Base-by-base conservation (phyloP, 768 basidiomycete genomes). In the Clathrus columnatus region DNA sequence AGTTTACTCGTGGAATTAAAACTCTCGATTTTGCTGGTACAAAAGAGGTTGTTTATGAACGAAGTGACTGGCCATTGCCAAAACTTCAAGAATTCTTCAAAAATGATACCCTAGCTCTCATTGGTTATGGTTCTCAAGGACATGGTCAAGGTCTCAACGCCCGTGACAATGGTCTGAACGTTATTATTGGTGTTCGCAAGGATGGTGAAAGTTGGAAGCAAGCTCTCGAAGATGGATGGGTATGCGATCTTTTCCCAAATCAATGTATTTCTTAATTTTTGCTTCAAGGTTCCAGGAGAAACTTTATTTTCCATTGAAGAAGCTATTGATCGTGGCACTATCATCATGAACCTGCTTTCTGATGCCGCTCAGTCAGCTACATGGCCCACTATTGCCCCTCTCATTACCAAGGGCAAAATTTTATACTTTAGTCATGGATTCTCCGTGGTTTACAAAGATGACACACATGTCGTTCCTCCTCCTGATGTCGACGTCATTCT, bases 381-480 rank as follows among this genome's bases (percentile, higher is more conserved):
- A 27, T 99, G 96, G 96, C 76, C 86, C 36, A 74, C 79, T 51
- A 62, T 99, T 64, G 85, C 83, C 44, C 95, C 96, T 54, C 83
- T 97, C 66, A 94, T 98, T 77, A 98, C 93, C 72, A 91, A 94
- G 82, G 96, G 91, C 75, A 98, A 99, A 81, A 99, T 96, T n/a
- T 87, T 99, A 60, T 99, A 99, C 85, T 99, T 99, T 79, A 92
- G 95, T 5, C 96, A 99, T 71, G 96, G 96, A 66, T 99, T 99
- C 86, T 98, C 95, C 61, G 82, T 98, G 61, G 92, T 99, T 53
- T 99, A 86, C 84, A 91, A 94, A 79, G 83, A 99, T 5, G 91
- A 96, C 72, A 99, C 96, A 62, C 79, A 94, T 55, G 92, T 99
- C 62, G 65, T 94, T 54, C 89, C 92, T 59, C 96, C 96, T 46